Percentiles rank a stretch among this genome's conserved stretches.
phyloP scores from a whole-genome alignment of 2,329 filamentous ascomycete species.

The Lecanosticta acicola region DNA sequence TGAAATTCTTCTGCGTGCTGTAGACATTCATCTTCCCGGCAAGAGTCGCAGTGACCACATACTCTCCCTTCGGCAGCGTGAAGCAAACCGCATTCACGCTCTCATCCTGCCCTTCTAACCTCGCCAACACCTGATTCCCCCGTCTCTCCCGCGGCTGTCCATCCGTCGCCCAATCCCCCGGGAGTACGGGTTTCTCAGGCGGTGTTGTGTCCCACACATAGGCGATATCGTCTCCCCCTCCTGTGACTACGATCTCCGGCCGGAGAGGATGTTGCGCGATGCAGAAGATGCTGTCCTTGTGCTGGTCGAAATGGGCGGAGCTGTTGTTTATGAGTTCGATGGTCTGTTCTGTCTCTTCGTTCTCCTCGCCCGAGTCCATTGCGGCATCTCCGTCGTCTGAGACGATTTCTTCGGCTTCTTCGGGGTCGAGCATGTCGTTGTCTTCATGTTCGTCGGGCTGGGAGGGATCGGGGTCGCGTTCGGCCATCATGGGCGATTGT shows the following conservation, averaged over 20 bases:
- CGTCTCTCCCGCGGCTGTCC: conserved; percentile 53
- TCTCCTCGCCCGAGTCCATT: conserved; percentile 73
- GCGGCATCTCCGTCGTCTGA: conserved; percentile 60
- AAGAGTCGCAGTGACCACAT: conserved; percentile 77
- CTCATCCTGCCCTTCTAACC: conserved; percentile 84
- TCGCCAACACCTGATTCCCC: conserved; percentile 61
- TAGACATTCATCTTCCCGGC: conserved; percentile 71
- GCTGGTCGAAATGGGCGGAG: conserved; percentile 80
- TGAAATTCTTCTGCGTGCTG: conserved; percentile 27
- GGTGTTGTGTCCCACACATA: conserved; percentile 78
- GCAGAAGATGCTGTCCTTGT: conserved; percentile 88
- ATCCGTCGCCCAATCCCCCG: conserved; percentile 65
- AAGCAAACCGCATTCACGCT: conserved; percentile 83
- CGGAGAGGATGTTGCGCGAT: conserved; percentile 86
- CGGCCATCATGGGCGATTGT: conserved; percentile 11
- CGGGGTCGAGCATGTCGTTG: conserved; percentile 67
- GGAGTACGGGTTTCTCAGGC: conserved; percentile 59
- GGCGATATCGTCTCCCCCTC: conserved; percentile 77
- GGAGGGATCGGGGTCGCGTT: conserved; percentile 15
- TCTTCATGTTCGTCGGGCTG: conserved; percentile 52
- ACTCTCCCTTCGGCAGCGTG: conserved; percentile 75
- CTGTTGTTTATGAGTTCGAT: conserved; percentile 87
- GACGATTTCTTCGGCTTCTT: conserved; percentile 71
- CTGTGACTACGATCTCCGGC: conserved; percentile 75
- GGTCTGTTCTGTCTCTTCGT: conserved; percentile 57